A percentile compares a stretch with the other conserved stretches of the same genome.
Evolutionary conservation across 2,329 filamentous ascomycete species (phyloP).

Genomic region (Huntiella decipiens): DNA sequence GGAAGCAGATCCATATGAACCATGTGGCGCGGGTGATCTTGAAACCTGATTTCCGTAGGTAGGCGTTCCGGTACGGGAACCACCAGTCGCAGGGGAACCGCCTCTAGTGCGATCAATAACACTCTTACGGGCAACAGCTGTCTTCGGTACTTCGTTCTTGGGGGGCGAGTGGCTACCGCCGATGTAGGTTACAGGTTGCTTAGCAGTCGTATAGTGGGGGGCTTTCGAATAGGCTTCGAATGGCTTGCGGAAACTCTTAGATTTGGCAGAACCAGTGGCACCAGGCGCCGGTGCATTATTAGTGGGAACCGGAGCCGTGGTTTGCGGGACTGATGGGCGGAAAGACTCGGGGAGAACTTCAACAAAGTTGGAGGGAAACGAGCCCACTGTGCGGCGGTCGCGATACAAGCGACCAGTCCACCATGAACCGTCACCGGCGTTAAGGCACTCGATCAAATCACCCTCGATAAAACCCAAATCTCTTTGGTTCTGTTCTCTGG

Average conservation of each 20-base stretch:
- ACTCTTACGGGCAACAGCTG: slow-evolving; percentile 7
- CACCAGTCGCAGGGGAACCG: slow-evolving; percentile 1
- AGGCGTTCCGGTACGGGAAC: slow-evolving; percentile 5
- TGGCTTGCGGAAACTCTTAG: slow-evolving; percentile 44
- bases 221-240: slow-evolving; percentile 50
- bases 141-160: slow-evolving; percentile 13
- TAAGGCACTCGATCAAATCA: slow-evolving; percentile 93
- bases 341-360: slow-evolving; percentile 73
- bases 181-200: slow-evolving; percentile 38
- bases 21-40: slow-evolving; percentile 4
- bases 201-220: slow-evolving; percentile 44
- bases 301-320: slow-evolving; percentile 39
- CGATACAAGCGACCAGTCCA: slow-evolving; percentile 87
- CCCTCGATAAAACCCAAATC: slow-evolving; percentile 95
- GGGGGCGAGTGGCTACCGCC: slow-evolving; percentile 22
- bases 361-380: slow-evolving; percentile 97
- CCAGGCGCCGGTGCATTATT: slow-evolving; percentile 29
- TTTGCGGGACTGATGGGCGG: slow-evolving; percentile 35
- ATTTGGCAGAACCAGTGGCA: slow-evolving; percentile 27
- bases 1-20: slow-evolving; percentile 9
- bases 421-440: slow-evolving; percentile 94
- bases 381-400: slow-evolving; percentile 74
- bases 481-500: slow-evolving; percentile 23
- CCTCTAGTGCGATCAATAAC: slow-evolving; percentile 4
- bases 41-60: slow-evolving; percentile 7